Evolutionary conservation across 805 yeast genomes (phyloP).

Genomic region (Candida wancherniae): DNA sequence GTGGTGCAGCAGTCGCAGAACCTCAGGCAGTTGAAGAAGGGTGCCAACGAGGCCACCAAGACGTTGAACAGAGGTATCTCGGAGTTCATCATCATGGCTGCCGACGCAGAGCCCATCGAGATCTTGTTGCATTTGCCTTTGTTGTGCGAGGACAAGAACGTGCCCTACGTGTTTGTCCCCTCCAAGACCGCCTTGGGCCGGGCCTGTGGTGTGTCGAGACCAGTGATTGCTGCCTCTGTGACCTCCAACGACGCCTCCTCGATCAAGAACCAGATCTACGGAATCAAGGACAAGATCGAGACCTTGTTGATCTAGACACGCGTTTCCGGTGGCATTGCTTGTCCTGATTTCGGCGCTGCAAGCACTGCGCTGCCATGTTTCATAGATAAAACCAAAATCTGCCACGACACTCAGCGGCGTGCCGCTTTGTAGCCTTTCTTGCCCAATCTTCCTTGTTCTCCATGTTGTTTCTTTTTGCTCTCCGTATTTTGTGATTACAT

Average conservation of each 20-base stretch:
- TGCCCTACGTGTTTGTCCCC: conserved; percentile 98
- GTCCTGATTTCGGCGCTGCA: too few relatives aligned
- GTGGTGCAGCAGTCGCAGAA: conserved; percentile 97
- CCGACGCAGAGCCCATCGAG: conserved; percentile 99
- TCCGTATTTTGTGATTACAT: too few relatives aligned
- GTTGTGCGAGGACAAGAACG: conserved; percentile 98
- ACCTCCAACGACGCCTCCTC: conserved; percentile 98
- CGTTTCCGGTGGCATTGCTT: too few relatives aligned
- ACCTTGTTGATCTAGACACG: conserved; percentile 79
- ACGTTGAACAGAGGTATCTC: conserved; percentile 99
- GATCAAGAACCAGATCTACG: conserved; percentile 93
- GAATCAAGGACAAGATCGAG: conserved; percentile 98
- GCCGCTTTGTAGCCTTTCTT: too few relatives aligned
- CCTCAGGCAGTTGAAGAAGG: conserved; percentile 97
- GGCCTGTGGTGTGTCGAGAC: conserved; percentile 99
- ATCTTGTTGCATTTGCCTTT: conserved; percentile 95
- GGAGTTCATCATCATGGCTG: conserved; percentile 99
- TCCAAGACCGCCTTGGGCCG: conserved; percentile 98
- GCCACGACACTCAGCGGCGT: too few relatives aligned
- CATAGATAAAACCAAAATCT: too few relatives aligned
- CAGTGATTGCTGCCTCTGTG: conserved; percentile 97
- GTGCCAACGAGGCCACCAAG: conserved; percentile 99
- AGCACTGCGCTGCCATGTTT: too few relatives aligned
- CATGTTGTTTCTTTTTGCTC: too few relatives aligned
- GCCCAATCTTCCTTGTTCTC: too few relatives aligned